Conservation (phyloP, 768 basidiomycete genomes). For the Tricholoma bakamatsutake region DNA sequence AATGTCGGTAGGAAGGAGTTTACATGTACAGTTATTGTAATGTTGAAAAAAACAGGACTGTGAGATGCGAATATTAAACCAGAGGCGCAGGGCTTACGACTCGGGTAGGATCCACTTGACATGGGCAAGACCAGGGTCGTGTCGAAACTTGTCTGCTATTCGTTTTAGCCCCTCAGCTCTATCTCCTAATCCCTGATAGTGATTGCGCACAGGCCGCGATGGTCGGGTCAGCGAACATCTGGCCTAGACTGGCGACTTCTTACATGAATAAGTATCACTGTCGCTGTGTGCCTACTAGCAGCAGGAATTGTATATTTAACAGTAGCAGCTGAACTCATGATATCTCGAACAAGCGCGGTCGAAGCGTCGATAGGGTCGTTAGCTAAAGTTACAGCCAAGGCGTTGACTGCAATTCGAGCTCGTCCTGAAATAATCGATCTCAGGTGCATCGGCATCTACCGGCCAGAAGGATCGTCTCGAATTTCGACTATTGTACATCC, state of each 20-base stretch:
- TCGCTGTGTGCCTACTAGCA: conserved; percentile 66
- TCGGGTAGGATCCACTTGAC: conserved; percentile 90
- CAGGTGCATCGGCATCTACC: conserved; percentile 37
- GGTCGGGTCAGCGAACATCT: neutral
- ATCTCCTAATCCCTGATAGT: conserved; percentile 65
- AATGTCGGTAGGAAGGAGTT: neutral
- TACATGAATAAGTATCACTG: conserved; percentile 88
- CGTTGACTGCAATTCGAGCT: conserved; percentile 15
- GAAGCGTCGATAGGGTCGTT: too few relatives aligned
- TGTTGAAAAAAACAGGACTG: neutral
- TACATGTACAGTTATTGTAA: neutral
- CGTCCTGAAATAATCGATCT: conserved; percentile 34
- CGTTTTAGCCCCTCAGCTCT: conserved; percentile 72
- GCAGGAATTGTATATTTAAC: conserved; percentile 52
- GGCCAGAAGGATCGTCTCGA: conserved; percentile 13
- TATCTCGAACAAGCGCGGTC: conserved; percentile 8
- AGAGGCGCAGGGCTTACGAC: conserved; percentile 43
- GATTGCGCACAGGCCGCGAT: conserved; percentile 3
- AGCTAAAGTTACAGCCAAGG: too few relatives aligned
- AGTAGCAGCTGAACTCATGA: conserved; percentile 27
- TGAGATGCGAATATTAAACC: conserved; percentile 1
- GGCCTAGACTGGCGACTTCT: conserved; percentile 20
- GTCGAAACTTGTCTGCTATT: conserved; percentile 62
- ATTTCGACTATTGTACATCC: neutral
- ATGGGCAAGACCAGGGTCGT: conserved; percentile 51